These are phyloP conservation scores for Rhodotorula sp. DNA, from an alignment of 1,284 basidiomycete genomes.

Conservation along the genomic window DNA sequence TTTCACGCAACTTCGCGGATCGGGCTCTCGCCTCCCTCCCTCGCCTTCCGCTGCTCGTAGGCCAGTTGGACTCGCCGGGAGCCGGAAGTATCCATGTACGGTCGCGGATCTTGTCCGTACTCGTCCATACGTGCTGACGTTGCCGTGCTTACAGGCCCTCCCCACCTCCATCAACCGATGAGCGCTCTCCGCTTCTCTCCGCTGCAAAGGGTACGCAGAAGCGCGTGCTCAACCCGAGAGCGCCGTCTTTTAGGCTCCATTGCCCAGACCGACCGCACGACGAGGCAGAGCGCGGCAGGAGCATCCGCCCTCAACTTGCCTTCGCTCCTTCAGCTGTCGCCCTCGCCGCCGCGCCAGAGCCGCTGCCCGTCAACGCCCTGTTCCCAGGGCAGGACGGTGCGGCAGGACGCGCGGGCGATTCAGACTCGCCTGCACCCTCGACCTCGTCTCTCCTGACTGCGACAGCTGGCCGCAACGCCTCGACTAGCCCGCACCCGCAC, in stretches of 20 bases:
- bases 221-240: background rate
- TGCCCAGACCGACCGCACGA: background rate
- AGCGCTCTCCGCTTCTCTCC: background rate
- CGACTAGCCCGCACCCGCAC: background rate
- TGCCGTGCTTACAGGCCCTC: background rate
- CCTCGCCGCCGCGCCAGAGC: background rate
- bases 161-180: background rate
- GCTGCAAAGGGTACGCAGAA: background rate
- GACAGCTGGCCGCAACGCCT: background rate
- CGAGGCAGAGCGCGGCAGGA: background rate
- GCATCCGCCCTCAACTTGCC: too few relatives aligned
- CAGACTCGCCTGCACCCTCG: slow-evolving; percentile 1
- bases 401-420: background rate
- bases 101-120: too few relatives aligned
- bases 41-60: too few relatives aligned
- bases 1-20: too few relatives aligned
- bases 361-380: background rate
- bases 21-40: too few relatives aligned
- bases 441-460: slow-evolving; percentile 10
- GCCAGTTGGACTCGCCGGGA: too few relatives aligned
- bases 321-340: background rate
- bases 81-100: too few relatives aligned
- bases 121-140: background rate
- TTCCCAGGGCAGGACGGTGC: background rate
- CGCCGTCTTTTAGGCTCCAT: background rate